Evolutionary conservation across 495 filamentous ascomycete genomes (phyloP).

Genomic region (Hypoxylon perforatum): DNA sequence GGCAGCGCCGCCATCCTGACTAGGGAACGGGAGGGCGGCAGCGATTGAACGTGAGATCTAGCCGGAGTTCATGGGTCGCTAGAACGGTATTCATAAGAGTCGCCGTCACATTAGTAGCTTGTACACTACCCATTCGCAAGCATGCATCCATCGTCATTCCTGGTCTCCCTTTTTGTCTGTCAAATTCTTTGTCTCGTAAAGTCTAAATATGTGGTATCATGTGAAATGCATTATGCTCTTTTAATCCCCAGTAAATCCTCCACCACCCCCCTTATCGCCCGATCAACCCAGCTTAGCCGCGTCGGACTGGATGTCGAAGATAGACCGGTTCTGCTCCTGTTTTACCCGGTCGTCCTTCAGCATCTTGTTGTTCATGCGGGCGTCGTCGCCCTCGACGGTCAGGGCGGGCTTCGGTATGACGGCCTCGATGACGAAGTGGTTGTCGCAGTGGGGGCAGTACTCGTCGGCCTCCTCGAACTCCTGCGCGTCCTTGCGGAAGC

Average conservation of each 20-base stretch:
- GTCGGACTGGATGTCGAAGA: constrained; percentile 78
- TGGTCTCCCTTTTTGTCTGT: not conserved
- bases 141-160: constrained; percentile 23
- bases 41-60: constrained; percentile 34
- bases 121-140: constrained; percentile 32
- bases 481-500: constrained; percentile 89
- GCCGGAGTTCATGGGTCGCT: constrained; percentile 11
- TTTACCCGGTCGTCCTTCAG: constrained; percentile 90
- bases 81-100: constrained; percentile 15
- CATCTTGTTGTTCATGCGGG: constrained; percentile 85
- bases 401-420: constrained; percentile 80
- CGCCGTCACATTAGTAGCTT: constrained; percentile 14
- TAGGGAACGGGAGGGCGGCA: constrained; percentile 65
- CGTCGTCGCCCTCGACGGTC: constrained; percentile 90
- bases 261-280: constrained; percentile 1
- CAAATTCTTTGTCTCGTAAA: constrained; percentile 27
- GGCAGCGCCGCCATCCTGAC: constrained; percentile 84
- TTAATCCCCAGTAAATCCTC: constrained; percentile 16
- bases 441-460: constrained; percentile 99
- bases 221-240: constrained; percentile 43
- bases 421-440: constrained; percentile 95
- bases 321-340: constrained; percentile 66
- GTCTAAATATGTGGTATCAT: constrained; percentile 50
- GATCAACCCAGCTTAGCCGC: constrained; percentile 79
- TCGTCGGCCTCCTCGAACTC: constrained; percentile 98